Conservation (phyloP, 352 stramenopile genomes). For the Pythium dissotocum region DNA sequence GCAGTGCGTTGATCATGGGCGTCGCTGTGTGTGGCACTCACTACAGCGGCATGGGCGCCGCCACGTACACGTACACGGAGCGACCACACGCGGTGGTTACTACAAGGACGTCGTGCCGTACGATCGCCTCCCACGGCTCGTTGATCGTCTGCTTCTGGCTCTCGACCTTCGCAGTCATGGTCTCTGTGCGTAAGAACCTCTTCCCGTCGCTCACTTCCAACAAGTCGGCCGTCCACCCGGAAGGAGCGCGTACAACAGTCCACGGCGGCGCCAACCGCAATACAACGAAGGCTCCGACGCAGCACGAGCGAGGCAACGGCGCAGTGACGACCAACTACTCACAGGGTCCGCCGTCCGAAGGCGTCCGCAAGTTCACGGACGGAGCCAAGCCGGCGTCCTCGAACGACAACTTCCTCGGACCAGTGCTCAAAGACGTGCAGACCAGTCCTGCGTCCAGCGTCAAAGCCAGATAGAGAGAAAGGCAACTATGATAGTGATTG, state of each 20-base stretch:
- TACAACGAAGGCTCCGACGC: slow-evolving; percentile 5
- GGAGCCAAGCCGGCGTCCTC: not conserved
- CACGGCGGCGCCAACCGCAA: not conserved
- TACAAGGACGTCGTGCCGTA: slow-evolving; percentile 17
- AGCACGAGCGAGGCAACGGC: not conserved
- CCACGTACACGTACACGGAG: slow-evolving; percentile 47
- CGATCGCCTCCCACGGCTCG: slow-evolving; percentile 47
- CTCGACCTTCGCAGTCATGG: slow-evolving; percentile 30
- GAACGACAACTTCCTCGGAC: not conserved
- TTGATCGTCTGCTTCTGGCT: slow-evolving; percentile 65
- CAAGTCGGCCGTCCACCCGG: slow-evolving; percentile 12
- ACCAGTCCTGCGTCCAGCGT: not conserved
- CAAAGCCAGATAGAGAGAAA: not conserved
- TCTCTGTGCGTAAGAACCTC: slow-evolving; percentile 22
- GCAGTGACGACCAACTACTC: slow-evolving; percentile 1
- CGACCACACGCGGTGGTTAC: slow-evolving; percentile 13
- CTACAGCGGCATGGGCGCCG: slow-evolving; percentile 63
- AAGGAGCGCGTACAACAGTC: slow-evolving; percentile 12
- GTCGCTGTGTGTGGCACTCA: slow-evolving; percentile 70
- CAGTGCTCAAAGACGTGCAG: not conserved
- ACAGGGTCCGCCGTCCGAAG: slow-evolving; percentile 1
- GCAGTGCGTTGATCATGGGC: slow-evolving; percentile 68
- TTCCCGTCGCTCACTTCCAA: slow-evolving; percentile 11
- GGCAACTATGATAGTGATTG: too few species aligned
- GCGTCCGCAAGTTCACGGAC: slow-evolving; percentile 4